A percentile compares a stretch with the other conserved stretches of the same genome.
These are phyloP conservation scores for Botryotinia globosa DNA, from an alignment of 2,329 filamentous ascomycete genomes.

Conservation along the genomic window DNA sequence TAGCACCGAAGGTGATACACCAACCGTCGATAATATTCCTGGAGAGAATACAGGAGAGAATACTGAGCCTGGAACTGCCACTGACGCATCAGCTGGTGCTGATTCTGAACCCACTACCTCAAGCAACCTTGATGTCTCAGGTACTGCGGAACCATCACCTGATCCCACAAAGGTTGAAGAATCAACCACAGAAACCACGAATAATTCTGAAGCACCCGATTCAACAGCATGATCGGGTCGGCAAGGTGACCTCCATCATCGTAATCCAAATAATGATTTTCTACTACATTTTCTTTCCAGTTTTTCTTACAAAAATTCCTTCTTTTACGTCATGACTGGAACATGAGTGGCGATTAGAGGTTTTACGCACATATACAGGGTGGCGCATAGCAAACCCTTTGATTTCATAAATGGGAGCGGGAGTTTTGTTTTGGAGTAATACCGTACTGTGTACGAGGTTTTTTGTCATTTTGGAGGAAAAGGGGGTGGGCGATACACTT, in stretches of 20 bases:
- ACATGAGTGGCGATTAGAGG: neutral
- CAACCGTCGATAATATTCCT: neutral
- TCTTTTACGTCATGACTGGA: neutral
- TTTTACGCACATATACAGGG: conserved; percentile 17
- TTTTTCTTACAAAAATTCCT: neutral
- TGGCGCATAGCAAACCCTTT: conserved; percentile 9
- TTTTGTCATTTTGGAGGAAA: neutral
- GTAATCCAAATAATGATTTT: neutral
- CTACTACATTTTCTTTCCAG: neutral
- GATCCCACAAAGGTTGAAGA: neutral
- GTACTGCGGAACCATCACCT: neutral
- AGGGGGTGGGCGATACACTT: neutral
- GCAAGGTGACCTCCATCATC: too few species aligned
- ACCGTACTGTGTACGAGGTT: conserved; percentile 30
- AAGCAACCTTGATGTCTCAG: neutral
- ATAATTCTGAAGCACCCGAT: neutral
- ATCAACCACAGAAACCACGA: neutral
- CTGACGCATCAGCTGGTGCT: neutral
- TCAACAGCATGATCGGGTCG: neutral
- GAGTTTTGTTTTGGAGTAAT: conserved; percentile 7
- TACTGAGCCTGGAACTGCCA: neutral
- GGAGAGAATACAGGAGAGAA: neutral
- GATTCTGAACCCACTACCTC: too few species aligned
- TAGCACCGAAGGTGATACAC: neutral
- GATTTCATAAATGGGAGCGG: conserved; percentile 2